A percentile compares a stretch with the other conserved stretches of the same genome.
phyloP scores from a whole-genome alignment of 2,329 filamentous ascomycete genomes.

The Calonectria hongkongensis region DNA sequence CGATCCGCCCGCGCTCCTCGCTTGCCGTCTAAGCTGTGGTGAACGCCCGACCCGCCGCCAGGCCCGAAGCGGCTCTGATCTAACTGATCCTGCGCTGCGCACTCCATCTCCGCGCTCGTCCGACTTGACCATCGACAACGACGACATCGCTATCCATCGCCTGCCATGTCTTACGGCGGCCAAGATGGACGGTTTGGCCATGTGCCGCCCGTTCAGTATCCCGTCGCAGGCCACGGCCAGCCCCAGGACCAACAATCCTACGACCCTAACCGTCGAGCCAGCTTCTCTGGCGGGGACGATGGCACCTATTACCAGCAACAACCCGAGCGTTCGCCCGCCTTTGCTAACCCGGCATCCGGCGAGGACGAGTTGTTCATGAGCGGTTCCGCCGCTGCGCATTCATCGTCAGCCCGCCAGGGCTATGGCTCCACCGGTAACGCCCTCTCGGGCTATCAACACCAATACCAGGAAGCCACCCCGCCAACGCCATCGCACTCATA shows the following conservation, averaged over 20 bases:
- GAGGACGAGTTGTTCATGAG: constrained; percentile 80
- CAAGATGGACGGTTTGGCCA: constrained; percentile 79
- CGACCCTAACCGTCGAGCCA: constrained; percentile 73
- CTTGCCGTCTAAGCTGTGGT: constrained; percentile 52
- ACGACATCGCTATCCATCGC: constrained; percentile 36
- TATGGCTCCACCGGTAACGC: constrained; percentile 67
- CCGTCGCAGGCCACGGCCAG: constrained; percentile 65
- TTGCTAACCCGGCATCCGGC: constrained; percentile 45
- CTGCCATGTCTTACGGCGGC: constrained; percentile 78
- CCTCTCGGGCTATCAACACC: constrained; percentile 71
- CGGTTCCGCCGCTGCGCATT: constrained; percentile 61
- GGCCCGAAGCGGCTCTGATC: constrained; percentile 48
- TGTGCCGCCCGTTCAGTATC: constrained; percentile 79
- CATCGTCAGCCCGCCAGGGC: constrained; percentile 53
- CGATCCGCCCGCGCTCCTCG: constrained; percentile 50
- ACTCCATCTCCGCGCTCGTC: constrained; percentile 21
- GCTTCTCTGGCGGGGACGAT: constrained; percentile 87
- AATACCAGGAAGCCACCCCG: constrained; percentile 68
- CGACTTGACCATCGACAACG: constrained; percentile 37
- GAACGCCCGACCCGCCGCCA: constrained; percentile 51
- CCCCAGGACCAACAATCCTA: constrained; percentile 62
- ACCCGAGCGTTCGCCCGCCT: constrained; percentile 51
- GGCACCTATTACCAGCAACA: constrained; percentile 68
- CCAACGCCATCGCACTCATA: constrained; percentile 74
- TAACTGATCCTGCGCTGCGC: constrained; percentile 40